A percentile compares a stretch with the other conserved stretches of the same genome.
These are phyloP conservation scores for Penicillium sp. DNA, from an alignment of 2,329 filamentous ascomycete genomes.

Conservation along the genomic window DNA sequence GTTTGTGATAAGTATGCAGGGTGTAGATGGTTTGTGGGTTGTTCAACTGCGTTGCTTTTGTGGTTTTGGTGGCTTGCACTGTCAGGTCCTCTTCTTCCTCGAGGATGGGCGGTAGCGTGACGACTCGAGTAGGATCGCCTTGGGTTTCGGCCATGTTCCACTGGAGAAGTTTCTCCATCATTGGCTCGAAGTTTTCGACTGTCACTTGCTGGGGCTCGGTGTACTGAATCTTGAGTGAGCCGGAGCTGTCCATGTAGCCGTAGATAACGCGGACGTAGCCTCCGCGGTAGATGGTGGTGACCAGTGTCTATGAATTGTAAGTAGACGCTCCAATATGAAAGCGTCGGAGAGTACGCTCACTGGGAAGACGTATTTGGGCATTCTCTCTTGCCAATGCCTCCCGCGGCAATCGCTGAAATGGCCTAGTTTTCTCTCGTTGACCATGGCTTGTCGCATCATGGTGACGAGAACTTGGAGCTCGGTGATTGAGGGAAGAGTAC, in stretches of 20 bases:
- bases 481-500: neutral
- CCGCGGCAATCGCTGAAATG: neutral
- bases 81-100: neutral
- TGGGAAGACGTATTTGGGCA: slow-evolving; percentile 3
- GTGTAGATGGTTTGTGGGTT: neutral
- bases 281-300: slow-evolving; percentile 5
- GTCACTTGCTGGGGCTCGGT: slow-evolving; percentile 6
- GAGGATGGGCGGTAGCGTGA: neutral
- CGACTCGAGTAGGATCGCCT: slow-evolving; percentile 1
- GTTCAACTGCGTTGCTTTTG: neutral
- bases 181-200: neutral
- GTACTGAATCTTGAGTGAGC: slow-evolving; percentile 5
- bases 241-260: slow-evolving; percentile 2
- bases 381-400: neutral
- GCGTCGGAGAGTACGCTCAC: neutral
- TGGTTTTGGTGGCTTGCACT: neutral
- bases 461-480: neutral
- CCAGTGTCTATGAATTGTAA: slow-evolving; percentile 3
- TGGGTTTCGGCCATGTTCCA: slow-evolving; percentile 4
- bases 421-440: neutral
- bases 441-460: neutral
- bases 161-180: neutral
- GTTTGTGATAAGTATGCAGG: neutral
- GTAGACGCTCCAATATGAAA: neutral
- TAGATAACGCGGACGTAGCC: slow-evolving; percentile 9